Evolutionary conservation across 768 basidiomycete genomes (phyloP).

Genomic region (Steccherinum ochraceum): DNA sequence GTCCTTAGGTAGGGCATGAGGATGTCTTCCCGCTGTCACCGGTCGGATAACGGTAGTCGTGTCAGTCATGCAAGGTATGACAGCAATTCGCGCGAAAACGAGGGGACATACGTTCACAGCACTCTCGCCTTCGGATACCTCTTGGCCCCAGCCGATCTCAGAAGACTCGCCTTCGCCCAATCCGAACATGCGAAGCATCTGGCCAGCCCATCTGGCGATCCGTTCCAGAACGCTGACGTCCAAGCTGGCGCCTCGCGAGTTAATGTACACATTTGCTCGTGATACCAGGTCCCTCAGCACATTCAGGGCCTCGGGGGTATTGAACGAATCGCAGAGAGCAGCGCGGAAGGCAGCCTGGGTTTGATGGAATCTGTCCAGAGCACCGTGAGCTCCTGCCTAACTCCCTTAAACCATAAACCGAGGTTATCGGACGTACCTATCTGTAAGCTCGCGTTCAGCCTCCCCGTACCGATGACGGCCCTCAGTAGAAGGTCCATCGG

Average conservation of each 20-base stretch:
- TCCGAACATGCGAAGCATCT: constrained; percentile 75
- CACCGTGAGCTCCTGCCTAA: not conserved
- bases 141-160: constrained; percentile 86
- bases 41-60: not conserved
- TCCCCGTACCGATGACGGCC: constrained; percentile 60
- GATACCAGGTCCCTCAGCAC: constrained; percentile 78
- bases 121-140: constrained; percentile 34
- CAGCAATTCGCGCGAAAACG: not conserved
- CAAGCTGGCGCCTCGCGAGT: constrained; percentile 46
- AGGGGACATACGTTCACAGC: constrained; percentile 44
- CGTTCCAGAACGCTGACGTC: constrained; percentile 62
- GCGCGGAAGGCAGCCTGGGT: constrained; percentile 74
- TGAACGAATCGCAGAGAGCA: constrained; percentile 95
- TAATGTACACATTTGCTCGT: constrained; percentile 84
- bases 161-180: constrained; percentile 61
- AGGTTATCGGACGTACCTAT: constrained; percentile 37
- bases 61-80: not conserved
- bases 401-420: constrained; percentile 11
- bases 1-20: constrained; percentile 85
- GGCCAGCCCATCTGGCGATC: constrained; percentile 60
- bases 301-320: constrained; percentile 80
- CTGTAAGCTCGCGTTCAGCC: constrained; percentile 62
- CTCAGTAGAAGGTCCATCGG: constrained; percentile 43
- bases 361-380: constrained; percentile 52
- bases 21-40: constrained; percentile 65